Evolutionary conservation across 257 asterid genomes (phyloP).

Genomic region (Cruciata laevipes): DNA sequence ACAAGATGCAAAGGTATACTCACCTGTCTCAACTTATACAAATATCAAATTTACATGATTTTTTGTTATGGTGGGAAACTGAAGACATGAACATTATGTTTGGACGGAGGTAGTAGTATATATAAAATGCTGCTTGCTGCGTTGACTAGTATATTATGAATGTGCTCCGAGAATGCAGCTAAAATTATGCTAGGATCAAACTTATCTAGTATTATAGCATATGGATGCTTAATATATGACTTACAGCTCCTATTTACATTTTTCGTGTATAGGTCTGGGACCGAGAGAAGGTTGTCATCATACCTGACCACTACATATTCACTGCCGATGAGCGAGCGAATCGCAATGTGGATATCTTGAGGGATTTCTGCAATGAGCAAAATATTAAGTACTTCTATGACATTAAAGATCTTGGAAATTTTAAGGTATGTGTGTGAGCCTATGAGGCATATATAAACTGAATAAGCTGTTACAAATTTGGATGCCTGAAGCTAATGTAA

Average conservation of each 20-base stretch:
- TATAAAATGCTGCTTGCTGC: not conserved
- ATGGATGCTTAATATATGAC: not conserved
- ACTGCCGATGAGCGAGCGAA: slow-evolving; percentile 93
- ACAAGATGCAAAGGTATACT: slow-evolving; percentile 71
- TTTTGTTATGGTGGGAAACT: not conserved
- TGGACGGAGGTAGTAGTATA: not conserved
- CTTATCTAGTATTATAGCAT: no score
- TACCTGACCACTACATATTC: slow-evolving; percentile 94
- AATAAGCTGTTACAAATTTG: not conserved
- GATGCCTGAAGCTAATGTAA: slow-evolving; percentile 8
- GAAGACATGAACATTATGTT: not conserved
- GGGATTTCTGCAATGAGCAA: slow-evolving; percentile 90
- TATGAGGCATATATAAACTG: slow-evolving; percentile 1
- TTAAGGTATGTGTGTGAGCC: slow-evolving; percentile 42
- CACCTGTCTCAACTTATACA: not conserved
- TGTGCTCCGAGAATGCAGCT: not conserved
- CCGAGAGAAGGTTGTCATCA: slow-evolving; percentile 78
- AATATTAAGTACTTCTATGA: slow-evolving; percentile 88
- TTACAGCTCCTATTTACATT: slow-evolving; percentile 11
- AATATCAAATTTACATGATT: no score
- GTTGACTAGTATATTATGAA: not conserved
- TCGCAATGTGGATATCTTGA: slow-evolving; percentile 87
- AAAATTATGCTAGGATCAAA: not conserved
- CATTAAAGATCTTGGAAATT: slow-evolving; percentile 82
- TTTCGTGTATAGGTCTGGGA: slow-evolving; percentile 70